Percentiles rank a stretch among this genome's conserved stretches.
These are phyloP conservation scores for Xerocomus nothofagi DNA, from an alignment of 1,284 basidiomycete species.

Conservation along the genomic window DNA sequence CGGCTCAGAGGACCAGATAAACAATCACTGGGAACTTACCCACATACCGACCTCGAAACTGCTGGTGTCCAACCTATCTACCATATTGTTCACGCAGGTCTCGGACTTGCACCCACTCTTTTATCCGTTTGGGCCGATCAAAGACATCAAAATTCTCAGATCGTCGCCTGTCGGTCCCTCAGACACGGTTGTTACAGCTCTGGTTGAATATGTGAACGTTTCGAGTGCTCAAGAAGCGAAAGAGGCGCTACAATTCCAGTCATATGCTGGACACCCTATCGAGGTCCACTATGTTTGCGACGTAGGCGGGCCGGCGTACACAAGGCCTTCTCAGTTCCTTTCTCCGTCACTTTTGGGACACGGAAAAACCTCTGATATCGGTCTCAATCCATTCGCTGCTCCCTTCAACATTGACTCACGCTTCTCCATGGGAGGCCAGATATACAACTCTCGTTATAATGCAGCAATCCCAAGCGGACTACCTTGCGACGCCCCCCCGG, in stretches of 20 bases:
- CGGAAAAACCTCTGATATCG: conserved; percentile 22
- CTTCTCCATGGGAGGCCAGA: conserved; percentile 7
- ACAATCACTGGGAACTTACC: conserved; percentile 33
- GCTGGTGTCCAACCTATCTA: conserved; percentile 65
- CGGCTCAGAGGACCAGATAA: conserved; percentile 10
- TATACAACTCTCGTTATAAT: conserved; percentile 6
- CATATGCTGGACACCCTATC: conserved; percentile 53
- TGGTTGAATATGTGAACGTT: conserved; percentile 60
- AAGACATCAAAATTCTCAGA: conserved; percentile 49
- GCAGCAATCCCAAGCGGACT: conserved; percentile 16
- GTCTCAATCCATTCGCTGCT: conserved; percentile 37
- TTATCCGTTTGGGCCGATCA: conserved; percentile 67
- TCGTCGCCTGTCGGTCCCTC: conserved; percentile 35
- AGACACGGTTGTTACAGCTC: conserved; percentile 48
- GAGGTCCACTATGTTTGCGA: conserved; percentile 46
- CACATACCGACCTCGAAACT: conserved; percentile 49
- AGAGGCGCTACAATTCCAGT: conserved; percentile 56
- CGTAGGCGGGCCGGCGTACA: conserved; percentile 9
- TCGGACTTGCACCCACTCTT: conserved; percentile 71
- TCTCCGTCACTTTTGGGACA: conserved; percentile 10
- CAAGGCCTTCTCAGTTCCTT: conserved; percentile 17
- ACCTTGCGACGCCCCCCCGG: conserved; percentile 26
- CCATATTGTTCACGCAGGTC: conserved; percentile 61
- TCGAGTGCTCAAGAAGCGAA: conserved; percentile 62
- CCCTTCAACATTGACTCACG: conserved; percentile 30